Evolutionary conservation across 176 grass and related monocot species (phyloP), one percentile per base, ranked within the genome.

Genomic region (Panicum miliaceum): DNA sequence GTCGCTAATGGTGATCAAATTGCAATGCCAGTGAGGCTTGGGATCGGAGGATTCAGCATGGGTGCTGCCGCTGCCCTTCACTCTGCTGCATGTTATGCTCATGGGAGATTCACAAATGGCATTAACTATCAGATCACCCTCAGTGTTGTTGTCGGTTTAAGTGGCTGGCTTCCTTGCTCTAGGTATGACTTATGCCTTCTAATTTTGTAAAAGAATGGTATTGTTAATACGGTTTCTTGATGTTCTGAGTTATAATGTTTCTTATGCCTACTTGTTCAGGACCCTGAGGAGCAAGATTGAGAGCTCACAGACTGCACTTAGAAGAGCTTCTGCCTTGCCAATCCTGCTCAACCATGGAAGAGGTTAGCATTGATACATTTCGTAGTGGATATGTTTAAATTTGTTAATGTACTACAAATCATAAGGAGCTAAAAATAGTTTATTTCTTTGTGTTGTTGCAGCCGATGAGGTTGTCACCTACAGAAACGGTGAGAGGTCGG

Each of bases 21-120:
- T 45, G 6, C 50, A 18, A 78, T 85, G 84, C 1, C 91, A 95
- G 93, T 95, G 62, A 95, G 84, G 80, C 91, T 98, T 68, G 96
- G 96, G n/a, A 98, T 98, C 15, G 93, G 96, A 22, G 96, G 96
- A 23, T 98, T 98, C 72, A 98, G 93, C 87, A 92, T 98, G 93
- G 96, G 96, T 10, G 91, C 89, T 3, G 89, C 93, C 3, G 76
- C 85, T 5, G 89, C 89, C 18, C 86, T 98, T 47, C 90, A 98
- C 89, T 93, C 96, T 83, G 93, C 93, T 19, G 68, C 96, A 61
- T 95, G 91, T 77, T 98, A 90, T 59, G 48, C 93, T 34, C 85
- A 93, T 65, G 96, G 96, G 20, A 93, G 89, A 76, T 98, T 95
- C 81, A 84, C 85, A 78, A 91, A 84, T 59, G 91, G 89, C 16